A percentile compares a stretch with the other conserved stretches of the same genome.
phyloP scores from a whole-genome alignment of 345 rosid genomes.

The Rhizophora apiculata region DNA sequence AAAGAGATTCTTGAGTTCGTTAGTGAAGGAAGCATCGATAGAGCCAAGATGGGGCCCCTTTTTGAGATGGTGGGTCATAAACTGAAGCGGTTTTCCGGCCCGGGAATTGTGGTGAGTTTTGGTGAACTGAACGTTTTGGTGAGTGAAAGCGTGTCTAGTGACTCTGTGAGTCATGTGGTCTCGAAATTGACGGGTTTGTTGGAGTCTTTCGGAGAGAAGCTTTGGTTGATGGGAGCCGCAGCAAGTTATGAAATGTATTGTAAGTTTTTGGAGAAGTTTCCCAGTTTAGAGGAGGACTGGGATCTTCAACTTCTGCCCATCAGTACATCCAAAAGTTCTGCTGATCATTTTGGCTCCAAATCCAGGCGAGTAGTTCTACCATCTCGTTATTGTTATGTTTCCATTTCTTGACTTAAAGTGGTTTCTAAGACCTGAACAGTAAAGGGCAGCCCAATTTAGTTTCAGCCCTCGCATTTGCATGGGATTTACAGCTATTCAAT shows the following conservation, averaged over 20 bases:
- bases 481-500: too few relatives aligned
- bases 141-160: conserved; percentile 18
- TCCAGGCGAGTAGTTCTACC: conserved; percentile 40
- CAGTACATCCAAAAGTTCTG: conserved; percentile 37
- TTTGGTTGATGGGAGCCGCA: conserved; percentile 55
- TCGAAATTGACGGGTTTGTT: conserved; percentile 39
- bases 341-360: conserved; percentile 39
- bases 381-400: background rate
- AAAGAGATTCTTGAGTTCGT: conserved; percentile 38
- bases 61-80: conserved; percentile 34
- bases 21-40: conserved; percentile 22
- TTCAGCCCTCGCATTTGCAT: too few relatives aligned
- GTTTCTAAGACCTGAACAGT: too few relatives aligned
- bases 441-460: too few relatives aligned
- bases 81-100: conserved; percentile 24
- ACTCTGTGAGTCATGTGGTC: conserved; percentile 33
- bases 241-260: conserved; percentile 47
- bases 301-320: conserved; percentile 60
- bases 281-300: conserved; percentile 53
- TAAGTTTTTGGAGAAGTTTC: conserved; percentile 44
- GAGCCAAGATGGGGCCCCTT: conserved; percentile 21
- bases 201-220: conserved; percentile 33
- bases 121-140: conserved; percentile 49
- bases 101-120: conserved; percentile 44
- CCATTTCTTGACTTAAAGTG: background rate